Evolutionary conservation across 192 early-diverging fungal genomes (phyloP).

Genomic region (Entomortierella lignicola): DNA sequence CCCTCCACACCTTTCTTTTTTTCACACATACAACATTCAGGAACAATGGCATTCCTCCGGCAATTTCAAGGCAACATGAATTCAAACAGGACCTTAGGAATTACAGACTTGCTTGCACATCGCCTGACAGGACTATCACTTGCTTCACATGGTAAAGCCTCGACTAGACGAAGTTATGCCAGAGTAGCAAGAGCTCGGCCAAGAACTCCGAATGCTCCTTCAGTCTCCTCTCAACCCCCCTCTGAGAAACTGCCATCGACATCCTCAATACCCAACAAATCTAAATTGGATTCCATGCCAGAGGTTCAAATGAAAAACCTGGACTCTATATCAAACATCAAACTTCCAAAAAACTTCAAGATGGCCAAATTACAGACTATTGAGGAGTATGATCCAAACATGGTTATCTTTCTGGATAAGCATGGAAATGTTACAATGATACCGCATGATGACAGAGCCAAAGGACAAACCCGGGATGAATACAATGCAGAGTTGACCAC

Average conservation of each 20-base stretch:
- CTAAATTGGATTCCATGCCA: not conserved
- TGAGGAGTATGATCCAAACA: constrained; percentile 43
- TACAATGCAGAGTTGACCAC: not conserved
- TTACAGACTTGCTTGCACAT: constrained; percentile 1
- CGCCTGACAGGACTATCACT: constrained; percentile 17
- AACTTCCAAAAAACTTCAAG: constrained; percentile 27
- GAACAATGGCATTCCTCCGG: constrained; percentile 3
- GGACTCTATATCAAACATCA: constrained; percentile 8
- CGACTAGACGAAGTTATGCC: constrained; percentile 25
- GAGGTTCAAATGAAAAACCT: not conserved
- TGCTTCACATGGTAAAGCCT: not conserved
- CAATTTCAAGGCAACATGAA: not conserved
- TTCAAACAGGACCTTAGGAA: not conserved
- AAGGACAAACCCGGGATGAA: constrained; percentile 36
- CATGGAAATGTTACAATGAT: constrained; percentile 47
- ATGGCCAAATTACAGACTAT: constrained; percentile 16
- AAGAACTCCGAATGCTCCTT: constrained; percentile 14
- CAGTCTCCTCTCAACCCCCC: not conserved
- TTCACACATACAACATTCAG: not conserved
- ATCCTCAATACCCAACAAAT: not conserved
- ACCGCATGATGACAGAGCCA: constrained; percentile 40
- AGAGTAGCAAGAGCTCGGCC: constrained; percentile 31
- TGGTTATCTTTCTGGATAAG: constrained; percentile 51
- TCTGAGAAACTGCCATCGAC: not conserved
- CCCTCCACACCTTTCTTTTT: not conserved